phyloP scores from a whole-genome alignment of 2,329 filamentous ascomycete species.

The Pleoardoris graminearum region DNA sequence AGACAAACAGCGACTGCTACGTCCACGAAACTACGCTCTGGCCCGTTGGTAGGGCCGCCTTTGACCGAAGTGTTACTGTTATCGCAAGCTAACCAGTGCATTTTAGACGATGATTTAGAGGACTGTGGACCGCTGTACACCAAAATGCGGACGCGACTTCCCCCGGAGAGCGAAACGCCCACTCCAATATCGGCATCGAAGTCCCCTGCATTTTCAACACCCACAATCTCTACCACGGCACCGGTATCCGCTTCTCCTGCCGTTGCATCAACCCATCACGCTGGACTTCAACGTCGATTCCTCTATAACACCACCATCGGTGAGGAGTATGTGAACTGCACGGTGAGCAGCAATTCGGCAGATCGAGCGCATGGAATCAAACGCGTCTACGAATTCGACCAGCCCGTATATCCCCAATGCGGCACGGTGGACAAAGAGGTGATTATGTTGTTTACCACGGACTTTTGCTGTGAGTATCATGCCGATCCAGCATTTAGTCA shows the following conservation, averaged over 20 bases:
- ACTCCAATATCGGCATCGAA: not conserved
- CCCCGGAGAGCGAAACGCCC: not conserved
- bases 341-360: not conserved
- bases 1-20: conserved; percentile 12
- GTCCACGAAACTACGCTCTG: conserved; percentile 9
- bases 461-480: conserved; percentile 8
- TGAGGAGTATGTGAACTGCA: conserved; percentile 17
- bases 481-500: not conserved
- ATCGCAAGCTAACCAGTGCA: too few relatives aligned
- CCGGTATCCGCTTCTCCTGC: not conserved
- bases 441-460: conserved; percentile 10
- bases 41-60: not conserved
- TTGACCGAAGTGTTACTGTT: too few relatives aligned
- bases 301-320: conserved; percentile 14
- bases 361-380: not conserved
- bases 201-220: not conserved
- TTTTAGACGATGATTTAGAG: conserved; percentile 5
- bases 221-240: not conserved
- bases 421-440: conserved; percentile 1
- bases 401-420: conserved; percentile 7
- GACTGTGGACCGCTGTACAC: conserved; percentile 9
- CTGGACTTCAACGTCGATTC: conserved; percentile 4
- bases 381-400: conserved; percentile 10
- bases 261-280: not conserved
- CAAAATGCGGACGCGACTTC: not conserved